Percentiles rank a stretch among this genome's conserved stretches.
Evolutionary conservation across 179 eudicot species (phyloP).

Genomic region (Corrigiola litoralis): DNA sequence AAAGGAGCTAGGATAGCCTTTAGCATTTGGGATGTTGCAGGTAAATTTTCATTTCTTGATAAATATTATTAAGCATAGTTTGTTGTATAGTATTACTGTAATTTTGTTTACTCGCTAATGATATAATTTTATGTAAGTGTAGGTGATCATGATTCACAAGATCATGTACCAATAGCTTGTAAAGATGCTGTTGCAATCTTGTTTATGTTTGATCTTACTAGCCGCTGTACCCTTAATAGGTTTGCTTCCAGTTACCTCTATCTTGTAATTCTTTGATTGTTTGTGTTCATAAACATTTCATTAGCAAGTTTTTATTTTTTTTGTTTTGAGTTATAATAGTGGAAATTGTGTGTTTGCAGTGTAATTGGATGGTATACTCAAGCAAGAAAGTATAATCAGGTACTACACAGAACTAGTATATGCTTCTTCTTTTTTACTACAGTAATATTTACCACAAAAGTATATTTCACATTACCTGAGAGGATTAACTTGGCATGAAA

Average conservation of each 20-base stretch:
- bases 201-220: slow-evolving; percentile 91
- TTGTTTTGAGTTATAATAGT: background rate
- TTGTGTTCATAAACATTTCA: background rate
- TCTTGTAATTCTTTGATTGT: background rate
- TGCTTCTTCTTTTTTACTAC: background rate
- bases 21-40: slow-evolving; percentile 93
- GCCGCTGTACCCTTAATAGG: slow-evolving; percentile 76
- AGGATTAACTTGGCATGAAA: too few relatives aligned
- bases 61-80: background rate
- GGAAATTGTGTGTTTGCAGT: slow-evolving; percentile 35
- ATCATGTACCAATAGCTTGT: slow-evolving; percentile 81
- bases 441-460: too few relatives aligned
- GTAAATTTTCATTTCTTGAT: slow-evolving; percentile 28
- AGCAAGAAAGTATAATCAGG: slow-evolving; percentile 83
- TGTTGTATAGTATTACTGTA: background rate
- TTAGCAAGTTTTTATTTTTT: background rate
- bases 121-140: background rate
- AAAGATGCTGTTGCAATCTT: slow-evolving; percentile 79
- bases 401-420: slow-evolving; percentile 3
- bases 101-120: background rate
- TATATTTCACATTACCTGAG: too few relatives aligned
- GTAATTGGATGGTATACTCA: slow-evolving; percentile 70
- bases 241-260: background rate
- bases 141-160: slow-evolving; percentile 56
- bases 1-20: slow-evolving; percentile 80